phyloP scores from a whole-genome alignment of 305 asterid species.

The Galium porrigens region DNA sequence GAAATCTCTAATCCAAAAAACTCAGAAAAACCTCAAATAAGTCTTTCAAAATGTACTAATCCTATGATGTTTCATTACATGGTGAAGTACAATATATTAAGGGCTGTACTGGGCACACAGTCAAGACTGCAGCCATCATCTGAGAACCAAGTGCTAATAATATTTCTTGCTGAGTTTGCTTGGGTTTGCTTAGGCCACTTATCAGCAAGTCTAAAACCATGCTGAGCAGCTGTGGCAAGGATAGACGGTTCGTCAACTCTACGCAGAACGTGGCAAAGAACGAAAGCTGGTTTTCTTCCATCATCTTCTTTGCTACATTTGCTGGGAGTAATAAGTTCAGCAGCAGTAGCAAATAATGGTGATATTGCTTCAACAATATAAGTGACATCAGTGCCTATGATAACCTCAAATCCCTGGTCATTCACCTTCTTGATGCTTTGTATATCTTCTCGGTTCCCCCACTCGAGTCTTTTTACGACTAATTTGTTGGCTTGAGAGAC shows the following conservation, averaged over 20 bases:
- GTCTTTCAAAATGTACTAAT: no score
- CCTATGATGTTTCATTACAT: slow-evolving; percentile 11
- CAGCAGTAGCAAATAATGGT: slow-evolving; percentile 70
- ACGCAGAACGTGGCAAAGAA: slow-evolving; percentile 69
- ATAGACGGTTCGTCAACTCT: slow-evolving; percentile 70
- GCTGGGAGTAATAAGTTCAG: slow-evolving; percentile 34
- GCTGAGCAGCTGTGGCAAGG: slow-evolving; percentile 42
- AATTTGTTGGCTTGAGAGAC: slow-evolving; percentile 24
- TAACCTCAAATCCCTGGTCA: slow-evolving; percentile 48
- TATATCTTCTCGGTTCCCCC: slow-evolving; percentile 60
- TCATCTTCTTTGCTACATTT: slow-evolving; percentile 7
- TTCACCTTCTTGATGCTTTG: slow-evolving; percentile 33
- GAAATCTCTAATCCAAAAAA: no score
- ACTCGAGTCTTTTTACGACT: slow-evolving; percentile 35
- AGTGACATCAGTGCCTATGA: slow-evolving; percentile 76
- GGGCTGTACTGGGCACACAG: slow-evolving; percentile 35
- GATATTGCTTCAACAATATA: slow-evolving; percentile 46
- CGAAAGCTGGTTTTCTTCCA: slow-evolving; percentile 30
- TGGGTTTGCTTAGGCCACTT: slow-evolving; percentile 39
- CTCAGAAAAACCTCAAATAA: no score
- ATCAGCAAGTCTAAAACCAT: slow-evolving; percentile 50
- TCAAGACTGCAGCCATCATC: slow-evolving; percentile 17
- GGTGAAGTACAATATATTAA: slow-evolving; percentile 54
- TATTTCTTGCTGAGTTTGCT: slow-evolving; percentile 20
- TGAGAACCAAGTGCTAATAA: slow-evolving; percentile 40